Base-by-base conservation (phyloP, 2,329 filamentous ascomycete species). In the Cladophialophora immunda region DNA sequence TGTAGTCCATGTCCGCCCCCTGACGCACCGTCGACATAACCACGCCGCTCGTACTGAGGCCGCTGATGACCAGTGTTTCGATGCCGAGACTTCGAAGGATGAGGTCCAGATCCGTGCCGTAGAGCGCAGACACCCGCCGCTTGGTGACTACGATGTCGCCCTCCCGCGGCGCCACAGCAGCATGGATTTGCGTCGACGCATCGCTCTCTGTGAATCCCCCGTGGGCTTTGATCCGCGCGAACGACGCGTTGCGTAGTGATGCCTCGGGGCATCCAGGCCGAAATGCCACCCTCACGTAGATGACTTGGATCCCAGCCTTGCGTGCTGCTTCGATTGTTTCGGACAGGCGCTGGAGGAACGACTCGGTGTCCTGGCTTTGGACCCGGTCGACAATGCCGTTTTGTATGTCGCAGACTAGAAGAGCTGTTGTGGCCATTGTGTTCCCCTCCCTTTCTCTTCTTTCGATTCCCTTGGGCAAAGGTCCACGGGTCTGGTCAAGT, bases 1-100 rank as follows among this genome's bases (percentile, higher is more conserved):
- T 41, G 22, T 65, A 65, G 29, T 65, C 62, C 55, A 65, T 50
- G n/a, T 65, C 62, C 19, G 56, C 30, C 19, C 41, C 62, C 56
- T 59, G 56, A 6, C 62, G 47, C 3, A 60, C 62, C 30, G 62
- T 59, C n/a, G 56, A 54, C 27, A 65, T 30, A 3, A 65, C 62
- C 17, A 50, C 62, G 25, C 62, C 62, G 25, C 62, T 65, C 17
- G 62, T 59, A 36, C 29, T 54, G 55, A 65, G 9, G 7, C 62
- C 62, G 2, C 30, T 22, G 47, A 65, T 41, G 3, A 65, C 62
- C 45, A 65, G 22, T 17, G 45, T 60, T 30, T 60, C 32, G 8
- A 58, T 34, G 1, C 19, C 56, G 7, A 59, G 22, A 29, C 56
- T 32, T n/a, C 62, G 55, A 2, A 65, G 56, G 22, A 60, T 22